Evolutionary conservation across 768 basidiomycete species (phyloP).

Genomic region (Chalciporus chontae): DNA sequence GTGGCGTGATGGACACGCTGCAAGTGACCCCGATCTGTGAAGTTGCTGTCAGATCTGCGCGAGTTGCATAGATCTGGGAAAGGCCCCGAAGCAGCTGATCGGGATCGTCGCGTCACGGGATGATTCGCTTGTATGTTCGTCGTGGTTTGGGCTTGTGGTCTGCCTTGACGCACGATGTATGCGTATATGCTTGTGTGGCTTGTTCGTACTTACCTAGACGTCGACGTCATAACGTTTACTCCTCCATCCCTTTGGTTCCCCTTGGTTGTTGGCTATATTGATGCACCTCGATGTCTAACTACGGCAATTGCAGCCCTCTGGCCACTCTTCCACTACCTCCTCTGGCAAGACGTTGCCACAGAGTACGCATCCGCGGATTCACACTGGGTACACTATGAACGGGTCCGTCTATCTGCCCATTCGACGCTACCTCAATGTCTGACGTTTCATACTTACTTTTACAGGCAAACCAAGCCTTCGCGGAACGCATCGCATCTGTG

Average conservation of each 20-base stretch:
- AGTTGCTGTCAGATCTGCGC: neutral
- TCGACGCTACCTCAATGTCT: neutral
- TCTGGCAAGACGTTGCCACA: constrained; percentile 94
- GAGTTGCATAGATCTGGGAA: neutral
- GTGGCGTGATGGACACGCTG: neutral
- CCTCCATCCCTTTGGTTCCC: too few relatives aligned
- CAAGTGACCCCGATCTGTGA: neutral
- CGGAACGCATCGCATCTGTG: constrained; percentile 64
- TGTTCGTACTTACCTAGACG: neutral
- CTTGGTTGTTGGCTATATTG: neutral
- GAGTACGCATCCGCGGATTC: constrained; percentile 84
- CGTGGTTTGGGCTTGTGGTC: too few relatives aligned
- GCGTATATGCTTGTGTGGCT: neutral
- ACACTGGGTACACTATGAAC: constrained; percentile 51
- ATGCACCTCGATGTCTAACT: neutral
- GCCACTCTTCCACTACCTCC: constrained; percentile 97
- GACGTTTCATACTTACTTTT: constrained; percentile 26
- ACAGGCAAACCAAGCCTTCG: constrained; percentile 82
- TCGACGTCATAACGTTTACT: too few relatives aligned
- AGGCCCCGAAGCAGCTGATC: neutral
- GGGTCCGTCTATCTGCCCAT: constrained; percentile 10
- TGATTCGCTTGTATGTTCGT: neutral
- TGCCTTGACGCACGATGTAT: neutral
- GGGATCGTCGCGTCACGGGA: neutral
- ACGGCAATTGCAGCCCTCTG: constrained; percentile 63